Percentiles rank a stretch among this genome's conserved stretches.
Evolutionary conservation across 2,329 filamentous ascomycete genomes (phyloP).

Genomic region (Nemania sp.): DNA sequence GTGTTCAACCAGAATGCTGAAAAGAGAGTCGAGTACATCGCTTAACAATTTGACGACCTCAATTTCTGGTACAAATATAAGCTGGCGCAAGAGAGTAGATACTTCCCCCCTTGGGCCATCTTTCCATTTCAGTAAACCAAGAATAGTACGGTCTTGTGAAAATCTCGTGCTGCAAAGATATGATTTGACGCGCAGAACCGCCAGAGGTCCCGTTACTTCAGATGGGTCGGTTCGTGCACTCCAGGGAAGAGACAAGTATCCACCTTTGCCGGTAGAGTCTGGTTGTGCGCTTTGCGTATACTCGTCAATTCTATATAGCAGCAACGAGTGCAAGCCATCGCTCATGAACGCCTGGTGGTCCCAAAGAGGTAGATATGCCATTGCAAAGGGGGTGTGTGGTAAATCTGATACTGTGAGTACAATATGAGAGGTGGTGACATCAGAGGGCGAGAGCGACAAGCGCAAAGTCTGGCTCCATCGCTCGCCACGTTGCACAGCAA

Average conservation of each 20-base stretch:
- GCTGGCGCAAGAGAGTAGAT: conserved; percentile 73
- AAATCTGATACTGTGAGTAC: conserved; percentile 89
- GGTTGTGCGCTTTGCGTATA: conserved; percentile 72
- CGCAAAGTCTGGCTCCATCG: conserved; percentile 88
- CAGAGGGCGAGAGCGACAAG: conserved; percentile 75
- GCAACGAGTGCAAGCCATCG: conserved; percentile 79
- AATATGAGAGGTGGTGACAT: conserved; percentile 82
- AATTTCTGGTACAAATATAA: conserved; percentile 94
- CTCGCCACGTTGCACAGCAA: conserved; percentile 76
- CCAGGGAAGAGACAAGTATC: conserved; percentile 87
- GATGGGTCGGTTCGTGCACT: conserved; percentile 69
- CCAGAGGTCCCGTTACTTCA: conserved; percentile 79
- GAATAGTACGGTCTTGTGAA: conserved; percentile 85
- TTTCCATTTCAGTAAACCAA: conserved; percentile 86
- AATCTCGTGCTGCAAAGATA: conserved; percentile 94
- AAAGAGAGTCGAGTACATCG: conserved; percentile 88
- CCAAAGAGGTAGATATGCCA: conserved; percentile 94
- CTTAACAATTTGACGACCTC: conserved; percentile 94
- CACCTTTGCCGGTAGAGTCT: conserved; percentile 72
- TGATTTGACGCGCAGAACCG: conserved; percentile 77
- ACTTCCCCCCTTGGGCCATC: conserved; percentile 74
- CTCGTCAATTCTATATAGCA: conserved; percentile 92
- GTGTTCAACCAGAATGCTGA: conserved; percentile 88
- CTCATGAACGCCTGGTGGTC: conserved; percentile 85
- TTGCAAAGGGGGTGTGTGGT: conserved; percentile 84